These are phyloP conservation scores for Fusarium subtropicale DNA, from an alignment of 2,329 filamentous ascomycete genomes.

Conservation along the genomic window DNA sequence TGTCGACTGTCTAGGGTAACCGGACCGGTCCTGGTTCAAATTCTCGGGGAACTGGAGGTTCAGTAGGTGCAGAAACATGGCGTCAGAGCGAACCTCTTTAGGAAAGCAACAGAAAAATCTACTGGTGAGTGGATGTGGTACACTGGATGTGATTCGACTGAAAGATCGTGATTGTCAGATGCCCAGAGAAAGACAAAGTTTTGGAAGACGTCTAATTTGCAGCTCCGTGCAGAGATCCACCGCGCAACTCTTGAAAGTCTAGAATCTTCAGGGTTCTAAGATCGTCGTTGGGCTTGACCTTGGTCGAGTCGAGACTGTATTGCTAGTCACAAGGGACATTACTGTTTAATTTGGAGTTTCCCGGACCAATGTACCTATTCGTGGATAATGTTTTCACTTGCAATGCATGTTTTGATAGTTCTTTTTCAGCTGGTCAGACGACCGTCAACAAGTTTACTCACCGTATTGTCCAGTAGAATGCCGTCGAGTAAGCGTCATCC, in stretches of 20 bases:
- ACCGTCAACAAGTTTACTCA: conserved; percentile 30
- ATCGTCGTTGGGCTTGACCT: conserved; percentile 1
- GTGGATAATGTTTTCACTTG: conserved; percentile 15
- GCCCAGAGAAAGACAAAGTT: conserved; percentile 36
- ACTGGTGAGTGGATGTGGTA: conserved; percentile 30
- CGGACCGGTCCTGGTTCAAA: conserved; percentile 22
- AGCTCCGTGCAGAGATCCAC: not conserved
- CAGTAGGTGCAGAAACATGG: conserved; percentile 28
- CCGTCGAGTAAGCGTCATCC: conserved; percentile 49
- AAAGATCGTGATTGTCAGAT: conserved; percentile 24
- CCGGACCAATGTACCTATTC: not conserved
- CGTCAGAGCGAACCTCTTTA: conserved; percentile 41
- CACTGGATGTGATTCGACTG: conserved; percentile 39
- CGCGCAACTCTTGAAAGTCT: not conserved
- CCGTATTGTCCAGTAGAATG: conserved; percentile 41
- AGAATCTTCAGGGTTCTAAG: not conserved
- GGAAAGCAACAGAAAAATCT: conserved; percentile 23
- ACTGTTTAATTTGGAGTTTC: not conserved
- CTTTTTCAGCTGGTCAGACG: conserved; percentile 37
- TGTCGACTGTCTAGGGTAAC: conserved; percentile 29
- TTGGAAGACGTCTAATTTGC: conserved; percentile 1
- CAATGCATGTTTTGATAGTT: conserved; percentile 27
- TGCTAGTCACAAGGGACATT: not conserved
- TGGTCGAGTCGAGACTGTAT: not conserved
- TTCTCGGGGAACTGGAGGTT: conserved; percentile 27